A percentile compares a stretch with the other conserved stretches of the same genome.
These are phyloP conservation scores for Fusarium caatingaense DNA, from an alignment of 2,329 filamentous ascomycete species.

Conservation along the genomic window DNA sequence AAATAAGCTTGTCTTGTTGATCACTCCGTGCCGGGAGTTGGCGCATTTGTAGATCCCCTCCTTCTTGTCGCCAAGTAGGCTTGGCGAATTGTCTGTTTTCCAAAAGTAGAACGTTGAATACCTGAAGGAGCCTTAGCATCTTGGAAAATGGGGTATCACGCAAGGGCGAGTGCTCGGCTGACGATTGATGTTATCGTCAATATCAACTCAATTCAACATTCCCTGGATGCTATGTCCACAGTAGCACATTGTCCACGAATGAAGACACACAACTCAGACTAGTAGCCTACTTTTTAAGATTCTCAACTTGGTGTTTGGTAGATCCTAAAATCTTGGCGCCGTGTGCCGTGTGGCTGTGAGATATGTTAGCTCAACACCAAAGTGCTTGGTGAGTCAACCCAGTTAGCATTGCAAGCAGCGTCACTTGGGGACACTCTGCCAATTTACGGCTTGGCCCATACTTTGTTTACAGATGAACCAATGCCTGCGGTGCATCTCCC, in stretches of 20 bases:
- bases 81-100: constrained; percentile 5
- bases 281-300: background rate
- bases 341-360: constrained; percentile 30
- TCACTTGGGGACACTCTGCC: background rate
- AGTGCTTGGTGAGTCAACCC: constrained; percentile 27
- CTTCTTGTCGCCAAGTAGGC: constrained; percentile 10
- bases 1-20: constrained; percentile 45
- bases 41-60: constrained; percentile 22
- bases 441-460: constrained; percentile 11
- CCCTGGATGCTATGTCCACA: background rate
- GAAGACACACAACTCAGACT: background rate
- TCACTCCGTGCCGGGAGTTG: constrained; percentile 21
- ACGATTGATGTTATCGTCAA: constrained; percentile 18
- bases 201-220: background rate
- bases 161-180: constrained; percentile 19
- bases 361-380: constrained; percentile 17
- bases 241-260: background rate
- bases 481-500: background rate
- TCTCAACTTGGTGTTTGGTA: background rate
- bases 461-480: background rate
- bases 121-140: background rate
- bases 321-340: constrained; percentile 18
- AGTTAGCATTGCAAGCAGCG: constrained; percentile 1
- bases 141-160: background rate
- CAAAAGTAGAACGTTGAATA: background rate